A percentile compares a stretch with the other conserved stretches of the same genome.
Evolutionary conservation across 129 eudicot species (phyloP).

Genomic region (Tanacetum coccineum): DNA sequence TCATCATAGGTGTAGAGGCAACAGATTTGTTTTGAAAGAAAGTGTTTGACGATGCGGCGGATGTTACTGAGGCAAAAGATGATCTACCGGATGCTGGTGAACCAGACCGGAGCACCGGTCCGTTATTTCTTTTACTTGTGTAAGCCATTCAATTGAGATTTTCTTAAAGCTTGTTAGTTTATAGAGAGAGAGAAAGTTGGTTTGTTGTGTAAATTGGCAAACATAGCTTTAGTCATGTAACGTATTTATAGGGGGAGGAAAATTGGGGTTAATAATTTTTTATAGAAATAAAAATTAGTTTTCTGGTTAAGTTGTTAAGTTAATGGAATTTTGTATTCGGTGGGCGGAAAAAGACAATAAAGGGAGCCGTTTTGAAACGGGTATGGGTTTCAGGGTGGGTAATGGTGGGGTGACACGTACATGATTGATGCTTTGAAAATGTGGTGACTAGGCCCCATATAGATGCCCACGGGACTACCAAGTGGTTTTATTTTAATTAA

Average conservation of each 20-base stretch:
- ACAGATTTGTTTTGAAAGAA: conserved; percentile 29
- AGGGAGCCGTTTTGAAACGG: conserved; percentile 34
- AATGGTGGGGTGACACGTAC: conserved; percentile 39
- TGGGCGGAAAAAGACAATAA: conserved; percentile 34
- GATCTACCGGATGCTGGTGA: conserved; percentile 52
- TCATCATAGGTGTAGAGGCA: conserved; percentile 46
- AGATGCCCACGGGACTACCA: conserved; percentile 18
- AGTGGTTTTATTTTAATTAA: neutral
- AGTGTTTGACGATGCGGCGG: conserved; percentile 22
- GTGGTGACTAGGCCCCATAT: conserved; percentile 17
- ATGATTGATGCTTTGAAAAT: neutral
- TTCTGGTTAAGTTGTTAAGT: conserved; percentile 8
- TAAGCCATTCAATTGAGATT: conserved; percentile 72
- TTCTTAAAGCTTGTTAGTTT: no score
- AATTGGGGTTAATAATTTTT: neutral
- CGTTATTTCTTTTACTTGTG: conserved; percentile 47
- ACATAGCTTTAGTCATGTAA: conserved; percentile 47
- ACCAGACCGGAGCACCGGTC: conserved; percentile 57
- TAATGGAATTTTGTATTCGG: conserved; percentile 16
- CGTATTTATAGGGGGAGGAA: conserved; percentile 52
- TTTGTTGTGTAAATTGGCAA: conserved; percentile 67
- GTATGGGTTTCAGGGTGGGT: neutral
- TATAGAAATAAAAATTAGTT: neutral
- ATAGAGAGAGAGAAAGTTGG: conserved; percentile 16
- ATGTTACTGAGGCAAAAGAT: conserved; percentile 31